phyloP scores from a whole-genome alignment of 2,329 filamentous ascomycete species.

The Lasiodiplodia sp. region DNA sequence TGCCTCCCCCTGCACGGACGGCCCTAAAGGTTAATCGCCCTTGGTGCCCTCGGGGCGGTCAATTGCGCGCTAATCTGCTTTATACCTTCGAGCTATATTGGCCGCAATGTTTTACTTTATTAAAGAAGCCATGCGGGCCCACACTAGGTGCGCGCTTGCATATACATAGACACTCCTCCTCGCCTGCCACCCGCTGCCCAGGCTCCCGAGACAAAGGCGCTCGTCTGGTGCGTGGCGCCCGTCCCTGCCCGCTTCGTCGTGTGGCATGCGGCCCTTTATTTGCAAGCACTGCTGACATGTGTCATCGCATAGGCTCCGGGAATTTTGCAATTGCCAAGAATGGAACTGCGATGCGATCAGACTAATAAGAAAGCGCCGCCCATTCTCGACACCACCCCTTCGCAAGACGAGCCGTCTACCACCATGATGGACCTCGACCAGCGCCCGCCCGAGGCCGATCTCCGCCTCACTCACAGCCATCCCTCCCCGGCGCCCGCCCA shows the following conservation, averaged over 20 bases:
- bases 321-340: conserved; percentile 50
- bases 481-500: conserved; percentile 32
- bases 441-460: conserved; percentile 32
- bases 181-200: conserved; percentile 32
- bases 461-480: conserved; percentile 34
- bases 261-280: conserved; percentile 22
- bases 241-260: conserved; percentile 28
- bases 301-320: conserved; percentile 39
- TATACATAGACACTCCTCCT: conserved; percentile 45
- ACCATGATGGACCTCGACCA: conserved; percentile 38
- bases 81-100: conserved; percentile 32
- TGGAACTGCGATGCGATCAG: conserved; percentile 47
- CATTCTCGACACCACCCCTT: conserved; percentile 30
- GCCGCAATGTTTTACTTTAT: conserved; percentile 40
- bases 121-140: conserved; percentile 32
- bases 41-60: conserved; percentile 40
- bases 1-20: conserved; percentile 37
- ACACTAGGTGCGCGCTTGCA: conserved; percentile 27
- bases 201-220: conserved; percentile 27
- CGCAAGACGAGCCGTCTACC: conserved; percentile 25
- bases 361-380: conserved; percentile 33
- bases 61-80: conserved; percentile 41
- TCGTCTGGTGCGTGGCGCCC: conserved; percentile 27
- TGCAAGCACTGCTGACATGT: conserved; percentile 30
- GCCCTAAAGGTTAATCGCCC: conserved; percentile 42